Evolutionary conservation across 305 asterid genomes (phyloP), one percentile per base, ranked within the genome.

Genomic region (Solanum hybrid): DNA sequence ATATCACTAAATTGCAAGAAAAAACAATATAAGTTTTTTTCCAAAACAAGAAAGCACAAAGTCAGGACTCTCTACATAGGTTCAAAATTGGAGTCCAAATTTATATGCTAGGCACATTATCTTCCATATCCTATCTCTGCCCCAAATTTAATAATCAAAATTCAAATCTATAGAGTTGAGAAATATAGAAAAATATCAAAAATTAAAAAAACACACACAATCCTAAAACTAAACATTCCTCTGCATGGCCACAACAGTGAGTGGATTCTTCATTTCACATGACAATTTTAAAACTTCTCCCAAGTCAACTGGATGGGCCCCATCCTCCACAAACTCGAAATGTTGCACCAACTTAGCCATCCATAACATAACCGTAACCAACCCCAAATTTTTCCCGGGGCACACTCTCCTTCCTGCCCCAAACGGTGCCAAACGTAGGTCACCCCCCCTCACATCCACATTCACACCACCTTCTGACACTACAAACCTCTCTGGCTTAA

Each of bases 331-430:
- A 94, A 94, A 94, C 89, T 92, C 91, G 41, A 91, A 94, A 38
- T 33, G 20, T 1, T 89, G 77, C 12, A 95, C 96, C 14, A 95
- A 90, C 93, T 92, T 82, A 77, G 94, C 96, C 89, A 95, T 95
- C 97, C 96, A 95, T 8, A 85, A 41, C 2, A 92, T 91, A 34
- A 95, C 96, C 10, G 96, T 94, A 29, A 36, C 91, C 91, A 95
- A 86, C 4, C 97, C 97, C 12, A 95, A 78, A 36, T 94, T 94
- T 92, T 93, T 95, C 5, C 97, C 97, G 0, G 97, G 97, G 76
- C 97, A 95, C 1, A 93, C 95, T 90, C 97, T 91, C 29, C 97
- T 89, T 0, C 97, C 97, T 0, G 96, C 96, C 7, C 97, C 97
- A 26, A 95, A 95, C 20, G 97, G 97, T 12, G 97, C 96, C 12